Percentiles rank a stretch among this genome's conserved stretches.
Conservation (phyloP, 2,329 filamentous ascomycete genomes). For the Triangularia setosa region DNA sequence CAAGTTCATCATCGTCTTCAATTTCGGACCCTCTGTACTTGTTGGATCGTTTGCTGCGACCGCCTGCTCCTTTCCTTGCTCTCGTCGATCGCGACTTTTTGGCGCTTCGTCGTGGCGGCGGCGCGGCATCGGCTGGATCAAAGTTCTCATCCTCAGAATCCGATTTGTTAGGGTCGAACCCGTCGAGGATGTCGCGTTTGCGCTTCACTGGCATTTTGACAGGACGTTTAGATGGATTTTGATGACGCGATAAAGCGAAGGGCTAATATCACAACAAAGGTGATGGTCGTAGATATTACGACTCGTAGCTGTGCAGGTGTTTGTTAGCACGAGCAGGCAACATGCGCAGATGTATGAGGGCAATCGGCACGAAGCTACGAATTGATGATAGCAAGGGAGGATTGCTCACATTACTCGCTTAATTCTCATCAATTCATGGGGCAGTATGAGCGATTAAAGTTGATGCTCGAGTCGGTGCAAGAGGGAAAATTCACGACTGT, state of each 20-base stretch:
- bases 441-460: background rate
- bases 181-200: constrained; percentile 52
- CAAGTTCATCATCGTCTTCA: constrained; percentile 55
- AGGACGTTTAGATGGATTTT: background rate
- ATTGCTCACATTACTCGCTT: background rate
- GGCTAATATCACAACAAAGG: background rate
- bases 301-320: background rate
- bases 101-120: constrained; percentile 39
- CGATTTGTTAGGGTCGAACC: constrained; percentile 64
- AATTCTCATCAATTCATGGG: background rate
- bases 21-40: constrained; percentile 60
- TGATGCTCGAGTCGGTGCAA: background rate
- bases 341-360: background rate
- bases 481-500: background rate
- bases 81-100: constrained; percentile 37
- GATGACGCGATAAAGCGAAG: background rate
- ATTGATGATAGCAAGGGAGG: background rate
- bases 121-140: constrained; percentile 47
- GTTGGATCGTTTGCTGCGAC: constrained; percentile 34
- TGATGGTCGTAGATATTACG: background rate
- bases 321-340: background rate
- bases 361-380: background rate
- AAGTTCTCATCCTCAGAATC: constrained; percentile 65
- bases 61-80: constrained; percentile 24
- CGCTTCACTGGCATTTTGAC: constrained; percentile 47